Conservation (phyloP, 345 rosid genomes). For the Eucalyptus cladocalyx region DNA sequence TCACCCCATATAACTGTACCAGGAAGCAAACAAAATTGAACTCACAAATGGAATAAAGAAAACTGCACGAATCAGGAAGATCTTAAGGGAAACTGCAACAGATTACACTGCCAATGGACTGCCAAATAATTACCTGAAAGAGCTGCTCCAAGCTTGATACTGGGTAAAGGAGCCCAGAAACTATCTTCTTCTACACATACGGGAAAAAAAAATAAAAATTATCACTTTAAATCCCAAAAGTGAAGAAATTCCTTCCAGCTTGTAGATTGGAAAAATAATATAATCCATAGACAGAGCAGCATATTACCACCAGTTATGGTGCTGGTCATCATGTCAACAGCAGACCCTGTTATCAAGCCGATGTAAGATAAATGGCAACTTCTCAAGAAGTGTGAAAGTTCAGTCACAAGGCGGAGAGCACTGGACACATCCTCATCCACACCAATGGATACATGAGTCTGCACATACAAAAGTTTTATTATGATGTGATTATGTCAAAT, state of each 20-base stretch:
- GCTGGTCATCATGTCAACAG: constrained; percentile 24
- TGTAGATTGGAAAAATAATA: not conserved
- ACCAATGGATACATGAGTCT: constrained; percentile 62
- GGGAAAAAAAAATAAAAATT: not conserved
- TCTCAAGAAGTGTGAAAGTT: constrained; percentile 32
- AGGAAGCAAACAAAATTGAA: not conserved
- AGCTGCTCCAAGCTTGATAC: constrained; percentile 61
- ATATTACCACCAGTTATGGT: constrained; percentile 32
- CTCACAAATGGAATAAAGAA: not conserved
- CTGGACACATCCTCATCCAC: constrained; percentile 14
- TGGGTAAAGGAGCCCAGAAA: constrained; percentile 19
- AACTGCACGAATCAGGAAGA: not conserved
- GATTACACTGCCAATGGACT: not conserved
- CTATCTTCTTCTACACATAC: constrained; percentile 44
- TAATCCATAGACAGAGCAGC: not conserved
- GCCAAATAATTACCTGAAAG: constrained; percentile 36
- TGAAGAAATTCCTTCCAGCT: not conserved
- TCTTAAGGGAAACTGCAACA: not conserved
- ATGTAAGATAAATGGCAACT: constrained; percentile 49
- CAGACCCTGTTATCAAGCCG: constrained; percentile 60
- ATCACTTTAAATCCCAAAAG: not conserved
- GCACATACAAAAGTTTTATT: constrained; percentile 12
- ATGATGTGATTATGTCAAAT: not conserved
- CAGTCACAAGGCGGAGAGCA: constrained; percentile 25
- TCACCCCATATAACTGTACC: constrained; percentile 58